Conservation (phyloP, 495 filamentous ascomycete genomes). For the Aspergillus olivimuriae region DNA sequence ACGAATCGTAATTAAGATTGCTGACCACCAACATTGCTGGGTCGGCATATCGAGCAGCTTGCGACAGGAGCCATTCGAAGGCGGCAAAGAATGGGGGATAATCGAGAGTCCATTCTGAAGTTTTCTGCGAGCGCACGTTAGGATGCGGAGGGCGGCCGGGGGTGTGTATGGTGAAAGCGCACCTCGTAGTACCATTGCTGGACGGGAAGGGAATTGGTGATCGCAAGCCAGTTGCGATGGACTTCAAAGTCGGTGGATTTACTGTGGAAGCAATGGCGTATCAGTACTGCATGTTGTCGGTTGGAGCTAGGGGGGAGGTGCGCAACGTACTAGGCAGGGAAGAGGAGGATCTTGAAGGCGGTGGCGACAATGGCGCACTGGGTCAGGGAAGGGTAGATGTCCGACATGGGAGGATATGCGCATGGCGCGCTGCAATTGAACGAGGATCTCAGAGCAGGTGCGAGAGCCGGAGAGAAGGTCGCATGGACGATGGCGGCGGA, state of each 20-base stretch:
- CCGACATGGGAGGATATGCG: constrained; percentile 55
- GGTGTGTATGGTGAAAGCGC: constrained; percentile 14
- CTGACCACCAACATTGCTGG: constrained; percentile 76
- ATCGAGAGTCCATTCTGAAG: constrained; percentile 97
- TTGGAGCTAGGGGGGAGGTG: not conserved
- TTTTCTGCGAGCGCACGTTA: constrained; percentile 48
- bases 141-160: not conserved
- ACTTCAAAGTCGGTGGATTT: constrained; percentile 99
- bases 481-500: constrained; percentile 1
- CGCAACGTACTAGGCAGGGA: constrained; percentile 84
- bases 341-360: constrained; percentile 88
- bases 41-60: constrained; percentile 68
- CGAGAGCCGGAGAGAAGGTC: not conserved
- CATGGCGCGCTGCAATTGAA: constrained; percentile 16
- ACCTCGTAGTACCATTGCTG: constrained; percentile 94
- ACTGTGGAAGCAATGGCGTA: constrained; percentile 37
- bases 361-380: constrained; percentile 84
- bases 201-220: constrained; percentile 81
- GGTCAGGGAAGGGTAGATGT: constrained; percentile 73
- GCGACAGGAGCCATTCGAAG: constrained; percentile 91
- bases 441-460: constrained; percentile 2
- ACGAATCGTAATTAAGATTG: constrained; percentile 78
- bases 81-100: constrained; percentile 97
- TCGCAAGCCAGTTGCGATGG: constrained; percentile 95
- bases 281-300: constrained; percentile 1